phyloP scores from a whole-genome alignment of 169 alveolate genomes.

The Theileria luwenshuni region DNA sequence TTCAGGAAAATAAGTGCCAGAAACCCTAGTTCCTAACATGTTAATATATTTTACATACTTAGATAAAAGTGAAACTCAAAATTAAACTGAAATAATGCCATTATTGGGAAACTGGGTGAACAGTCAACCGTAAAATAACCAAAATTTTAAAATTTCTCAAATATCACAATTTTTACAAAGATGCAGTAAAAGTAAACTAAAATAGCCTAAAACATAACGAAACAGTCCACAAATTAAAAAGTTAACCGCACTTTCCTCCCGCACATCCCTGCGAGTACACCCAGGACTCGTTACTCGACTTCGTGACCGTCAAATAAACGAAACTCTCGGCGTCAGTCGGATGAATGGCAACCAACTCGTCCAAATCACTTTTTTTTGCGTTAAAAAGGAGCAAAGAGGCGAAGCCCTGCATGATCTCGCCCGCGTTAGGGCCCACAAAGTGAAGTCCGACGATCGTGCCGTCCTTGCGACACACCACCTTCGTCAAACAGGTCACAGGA shows the following conservation, averaged over 20 bases:
- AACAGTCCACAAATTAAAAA: no score
- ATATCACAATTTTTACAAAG: no score
- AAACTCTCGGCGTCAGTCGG: conserved; percentile 97
- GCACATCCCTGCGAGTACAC: conserved; percentile 94
- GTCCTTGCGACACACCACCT: conserved; percentile 87
- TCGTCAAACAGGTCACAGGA: conserved; percentile 87
- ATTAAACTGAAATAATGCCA: no score
- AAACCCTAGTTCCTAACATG: no score
- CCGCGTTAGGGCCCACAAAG: conserved; percentile 97
- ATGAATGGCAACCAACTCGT: conserved; percentile 92
- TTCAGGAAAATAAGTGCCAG: no score
- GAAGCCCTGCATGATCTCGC: conserved; percentile 96
- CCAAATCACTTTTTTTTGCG: conserved; percentile 88
- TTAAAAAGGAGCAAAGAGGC: conserved; percentile 93
- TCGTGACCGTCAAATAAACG: conserved; percentile 80
- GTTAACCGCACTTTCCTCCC: conserved; percentile 90
- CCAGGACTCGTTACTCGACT: conserved; percentile 85
- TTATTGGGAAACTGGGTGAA: no score
- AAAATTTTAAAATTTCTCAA: no score
- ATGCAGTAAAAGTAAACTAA: no score
- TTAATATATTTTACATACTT: no score
- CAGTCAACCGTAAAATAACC: no score
- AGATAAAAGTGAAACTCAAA: no score
- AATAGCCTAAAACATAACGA: no score
- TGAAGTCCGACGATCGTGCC: conserved; percentile 96